Evolutionary conservation across 257 asterid genomes (phyloP), one percentile per base, ranked within the genome.

Genomic region (Striga asiatica): DNA sequence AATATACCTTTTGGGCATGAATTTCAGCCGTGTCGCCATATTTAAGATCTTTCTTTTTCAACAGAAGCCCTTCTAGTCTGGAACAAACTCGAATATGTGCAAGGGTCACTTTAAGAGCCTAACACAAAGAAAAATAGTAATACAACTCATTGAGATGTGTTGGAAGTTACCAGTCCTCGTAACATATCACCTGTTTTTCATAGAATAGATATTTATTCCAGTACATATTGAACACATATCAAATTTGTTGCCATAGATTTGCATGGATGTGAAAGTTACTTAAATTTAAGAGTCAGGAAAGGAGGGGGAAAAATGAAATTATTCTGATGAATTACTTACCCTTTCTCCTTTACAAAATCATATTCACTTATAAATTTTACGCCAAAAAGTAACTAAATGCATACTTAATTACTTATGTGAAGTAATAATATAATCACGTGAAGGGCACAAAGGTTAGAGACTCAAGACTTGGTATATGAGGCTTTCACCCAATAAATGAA

Each of bases 61-160:
- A 71, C 47, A 89, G 67, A 72, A 89, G 88, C 55, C 78, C 95
- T 72, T 86, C 98, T 55, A 89, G 25, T 73, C 77, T 76, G 67
- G 98, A 83, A 79, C 98, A 86, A 62, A 71, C 66, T 73, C 95
- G 81, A 79, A 89, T 80, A 66, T 61, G 94, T n/a, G 78, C 72
- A 75, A 86, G 95, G 48, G 88, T 91, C 68, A 71, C 87, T 78
- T 79, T 83, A 60, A 81, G 81, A 71, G 73, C 94, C 98, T 86
- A 61, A 46, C 56, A 58, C 66, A 69, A 61, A 37, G 32, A 56
- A 46, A 60, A 24, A 54, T 56, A 34, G 38, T 67, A 69, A 66
- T 58, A 61, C 49, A 41, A 50, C 37, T 60, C 38, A 64, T 54
- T 29, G 59, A 65, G 52, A 50, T n/a, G n/a, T n/a, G n/a, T n/a